These are phyloP conservation scores for Trametes elegans DNA, from an alignment of 768 basidiomycete species.

Conservation along the genomic window DNA sequence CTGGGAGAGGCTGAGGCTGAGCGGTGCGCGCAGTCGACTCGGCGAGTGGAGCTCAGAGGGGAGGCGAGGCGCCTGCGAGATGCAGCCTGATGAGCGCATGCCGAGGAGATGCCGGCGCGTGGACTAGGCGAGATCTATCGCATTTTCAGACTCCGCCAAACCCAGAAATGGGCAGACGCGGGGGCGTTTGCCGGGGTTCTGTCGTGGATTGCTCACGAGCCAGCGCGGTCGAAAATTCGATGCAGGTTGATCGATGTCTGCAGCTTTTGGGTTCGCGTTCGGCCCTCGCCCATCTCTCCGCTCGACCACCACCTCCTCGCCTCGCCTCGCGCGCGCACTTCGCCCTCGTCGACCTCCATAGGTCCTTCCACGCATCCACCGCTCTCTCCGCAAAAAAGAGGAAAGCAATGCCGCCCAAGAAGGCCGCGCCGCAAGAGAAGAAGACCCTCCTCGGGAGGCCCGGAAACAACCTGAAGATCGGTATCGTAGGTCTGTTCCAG, in stretches of 20 bases:
- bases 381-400: conserved; percentile 33
- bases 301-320: conserved; percentile 2
- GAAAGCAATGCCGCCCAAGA: conserved; percentile 90
- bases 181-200: not conserved
- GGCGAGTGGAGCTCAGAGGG: not conserved
- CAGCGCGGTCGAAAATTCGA: conserved; percentile 25
- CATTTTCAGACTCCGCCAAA: conserved; percentile 10
- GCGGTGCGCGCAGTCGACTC: not conserved
- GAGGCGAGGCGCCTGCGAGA: not conserved
- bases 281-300: conserved; percentile 3
- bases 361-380: conserved; percentile 14
- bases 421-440: conserved; percentile 76
- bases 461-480: conserved; percentile 96
- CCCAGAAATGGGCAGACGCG: not conserved
- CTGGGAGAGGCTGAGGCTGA: not conserved
- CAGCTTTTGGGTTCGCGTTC: conserved; percentile 12
- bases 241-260: conserved; percentile 17
- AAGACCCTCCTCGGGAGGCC: conserved; percentile 87
- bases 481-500: conserved; percentile 86
- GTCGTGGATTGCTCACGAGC: conserved; percentile 1
- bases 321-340: not conserved
- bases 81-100: conserved; percentile 14
- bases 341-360: conserved; percentile 4
- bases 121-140: not conserved
- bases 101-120: conserved; percentile 4